Conservation (phyloP, 192 early-diverging fungal species). For the Coemansia sp. region DNA sequence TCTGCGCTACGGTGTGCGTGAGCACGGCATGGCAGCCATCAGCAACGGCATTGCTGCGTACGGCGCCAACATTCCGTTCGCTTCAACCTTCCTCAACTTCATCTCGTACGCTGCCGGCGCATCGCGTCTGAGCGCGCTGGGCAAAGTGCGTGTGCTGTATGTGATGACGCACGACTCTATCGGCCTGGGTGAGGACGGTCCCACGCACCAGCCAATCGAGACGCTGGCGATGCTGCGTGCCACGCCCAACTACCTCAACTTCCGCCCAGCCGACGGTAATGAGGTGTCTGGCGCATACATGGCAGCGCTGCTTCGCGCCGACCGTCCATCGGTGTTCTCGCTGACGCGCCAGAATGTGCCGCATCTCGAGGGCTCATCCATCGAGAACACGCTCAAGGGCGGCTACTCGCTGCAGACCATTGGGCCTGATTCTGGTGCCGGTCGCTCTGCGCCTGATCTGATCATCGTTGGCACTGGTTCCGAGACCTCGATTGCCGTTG, state of each 20-base stretch:
- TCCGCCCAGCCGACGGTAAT: slow-evolving; percentile 95
- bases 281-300: slow-evolving; percentile 88
- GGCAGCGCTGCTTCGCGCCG: slow-evolving; percentile 68
- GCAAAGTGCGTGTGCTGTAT: slow-evolving; percentile 88
- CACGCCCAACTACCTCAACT: slow-evolving; percentile 81
- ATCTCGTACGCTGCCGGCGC: slow-evolving; percentile 80
- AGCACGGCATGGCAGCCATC: slow-evolving; percentile 94
- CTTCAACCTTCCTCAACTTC: slow-evolving; percentile 93
- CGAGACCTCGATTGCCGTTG: slow-evolving; percentile 86
- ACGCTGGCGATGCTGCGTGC: slow-evolving; percentile 87
- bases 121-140: slow-evolving; percentile 85
- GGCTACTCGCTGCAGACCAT: slow-evolving; percentile 79
- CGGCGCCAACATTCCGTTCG: slow-evolving; percentile 83
- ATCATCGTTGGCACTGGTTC: slow-evolving; percentile 87
- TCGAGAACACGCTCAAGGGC: slow-evolving; percentile 82
- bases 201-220: slow-evolving; percentile 98
- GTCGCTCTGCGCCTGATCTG: slow-evolving; percentile 64
- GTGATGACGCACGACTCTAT: slow-evolving; percentile 99
- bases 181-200: slow-evolving; percentile 97
- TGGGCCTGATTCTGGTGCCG: slow-evolving; percentile 16
- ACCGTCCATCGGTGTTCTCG: slow-evolving; percentile 80
- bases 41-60: slow-evolving; percentile 90
- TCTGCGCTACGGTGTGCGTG: slow-evolving; percentile 94
- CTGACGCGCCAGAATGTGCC: slow-evolving; percentile 94
- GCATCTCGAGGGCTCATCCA: slow-evolving; percentile 79